These are phyloP conservation scores for Starmerella powellii DNA, from an alignment of 805 yeast genomes.

Conservation along the genomic window DNA sequence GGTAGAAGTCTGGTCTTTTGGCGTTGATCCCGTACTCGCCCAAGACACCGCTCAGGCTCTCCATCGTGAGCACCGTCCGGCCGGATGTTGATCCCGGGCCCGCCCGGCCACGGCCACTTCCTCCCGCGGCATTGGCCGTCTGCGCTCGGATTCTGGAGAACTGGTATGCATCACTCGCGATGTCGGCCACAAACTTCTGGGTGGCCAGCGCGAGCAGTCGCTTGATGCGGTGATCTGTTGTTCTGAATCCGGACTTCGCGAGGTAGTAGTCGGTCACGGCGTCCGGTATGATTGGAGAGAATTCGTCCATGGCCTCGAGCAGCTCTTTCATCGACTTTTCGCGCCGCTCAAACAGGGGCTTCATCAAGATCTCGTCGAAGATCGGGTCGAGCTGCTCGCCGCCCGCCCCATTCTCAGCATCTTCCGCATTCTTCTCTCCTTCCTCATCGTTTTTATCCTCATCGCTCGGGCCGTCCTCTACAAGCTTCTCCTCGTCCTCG, in stretches of 20 bases:
- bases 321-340: constrained; percentile 51
- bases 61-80: constrained; percentile 78
- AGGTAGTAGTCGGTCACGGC: constrained; percentile 89
- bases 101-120: constrained; percentile 27
- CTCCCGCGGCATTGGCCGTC: constrained; percentile 39
- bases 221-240: constrained; percentile 66
- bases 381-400: constrained; percentile 17
- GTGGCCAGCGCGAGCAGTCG: constrained; percentile 86
- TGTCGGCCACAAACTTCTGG: constrained; percentile 85
- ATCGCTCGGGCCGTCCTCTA: constrained; percentile 1
- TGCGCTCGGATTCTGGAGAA: constrained; percentile 83
- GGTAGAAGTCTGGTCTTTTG: constrained; percentile 84
- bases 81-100: constrained; percentile 24
- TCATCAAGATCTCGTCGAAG: constrained; percentile 18
- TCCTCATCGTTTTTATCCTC: constrained; percentile 1
- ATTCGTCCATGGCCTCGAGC: constrained; percentile 79
- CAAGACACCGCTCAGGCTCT: constrained; percentile 82
- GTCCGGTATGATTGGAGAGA: constrained; percentile 92
- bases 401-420: not conserved
- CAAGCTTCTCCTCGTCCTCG: not conserved
- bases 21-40: constrained; percentile 87
- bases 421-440: not conserved
- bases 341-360: constrained; percentile 24
- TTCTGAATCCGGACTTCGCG: constrained; percentile 71
- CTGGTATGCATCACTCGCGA: constrained; percentile 94